Evolutionary conservation across 148 eudicot species (phyloP).

Genomic region (Beta vulgaris): DNA sequence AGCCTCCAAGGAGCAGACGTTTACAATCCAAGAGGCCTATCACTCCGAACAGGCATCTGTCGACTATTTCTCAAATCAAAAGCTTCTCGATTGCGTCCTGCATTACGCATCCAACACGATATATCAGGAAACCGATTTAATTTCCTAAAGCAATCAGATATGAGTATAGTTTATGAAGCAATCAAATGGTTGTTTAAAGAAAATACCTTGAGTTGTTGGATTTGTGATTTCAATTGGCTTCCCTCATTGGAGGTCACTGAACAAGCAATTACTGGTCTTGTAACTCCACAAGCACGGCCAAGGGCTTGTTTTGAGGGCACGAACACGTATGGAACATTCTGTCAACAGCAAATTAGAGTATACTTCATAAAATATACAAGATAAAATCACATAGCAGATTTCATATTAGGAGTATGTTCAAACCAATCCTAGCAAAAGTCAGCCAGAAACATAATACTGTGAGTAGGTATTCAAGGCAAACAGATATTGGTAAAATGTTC

Average conservation of each 20-base stretch:
- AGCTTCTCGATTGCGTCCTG: conserved; percentile 96
- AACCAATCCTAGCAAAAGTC: too few species aligned
- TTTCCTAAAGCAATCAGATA: not conserved
- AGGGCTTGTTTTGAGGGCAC: conserved; percentile 93
- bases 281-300: conserved; percentile 96
- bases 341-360: conserved; percentile 17
- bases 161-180: not conserved
- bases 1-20: conserved; percentile 53
- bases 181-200: not conserved
- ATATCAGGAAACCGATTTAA: not conserved
- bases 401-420: too few species aligned
- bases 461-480: too few species aligned
- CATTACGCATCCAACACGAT: conserved; percentile 3
- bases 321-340: conserved; percentile 97
- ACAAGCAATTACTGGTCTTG: conserved; percentile 88
- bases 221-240: conserved; percentile 87
- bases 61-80: conserved; percentile 44
- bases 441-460: too few species aligned
- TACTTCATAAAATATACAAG: too few species aligned
- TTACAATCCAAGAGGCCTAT: conserved; percentile 61
- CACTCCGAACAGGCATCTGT: conserved; percentile 57
- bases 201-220: conserved; percentile 78
- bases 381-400: too few species aligned
- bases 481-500: too few species aligned
- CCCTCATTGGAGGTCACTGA: conserved; percentile 95